Percentiles rank a stretch among this genome's conserved stretches.
Evolutionary conservation across 2,329 filamentous ascomycete genomes (phyloP).

Genomic region (Cladophialophora immunda): DNA sequence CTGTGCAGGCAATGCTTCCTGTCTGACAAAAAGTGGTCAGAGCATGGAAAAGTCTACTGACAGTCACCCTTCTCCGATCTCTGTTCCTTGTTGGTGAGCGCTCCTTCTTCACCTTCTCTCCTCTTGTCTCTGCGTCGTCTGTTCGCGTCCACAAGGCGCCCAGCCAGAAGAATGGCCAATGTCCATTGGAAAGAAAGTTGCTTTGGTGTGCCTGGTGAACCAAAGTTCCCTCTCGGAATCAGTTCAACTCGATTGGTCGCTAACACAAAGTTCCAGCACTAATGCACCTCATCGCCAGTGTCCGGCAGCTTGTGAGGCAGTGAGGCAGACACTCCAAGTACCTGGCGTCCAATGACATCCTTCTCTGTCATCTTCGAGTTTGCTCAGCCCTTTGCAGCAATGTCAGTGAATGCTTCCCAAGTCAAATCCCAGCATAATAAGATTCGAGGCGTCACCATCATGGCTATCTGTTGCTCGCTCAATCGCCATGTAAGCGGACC

Average conservation of each 20-base stretch:
- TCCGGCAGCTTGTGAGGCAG: slow-evolving; percentile 8
- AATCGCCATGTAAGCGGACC: not conserved
- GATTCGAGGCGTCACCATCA: slow-evolving; percentile 5
- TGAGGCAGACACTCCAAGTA: slow-evolving; percentile 12
- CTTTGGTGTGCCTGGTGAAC: slow-evolving; percentile 18
- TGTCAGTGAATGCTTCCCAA: not conserved
- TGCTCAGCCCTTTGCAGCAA: slow-evolving; percentile 14
- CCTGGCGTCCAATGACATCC: slow-evolving; percentile 4
- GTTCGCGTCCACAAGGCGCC: not conserved
- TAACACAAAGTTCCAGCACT: slow-evolving; percentile 18
- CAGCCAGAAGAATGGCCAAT: not conserved
- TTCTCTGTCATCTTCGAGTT: not conserved
- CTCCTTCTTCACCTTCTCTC: not conserved
- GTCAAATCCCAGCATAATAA: too few species aligned
- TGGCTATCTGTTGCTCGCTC: slow-evolving; percentile 1
- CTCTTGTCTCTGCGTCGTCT: not conserved
- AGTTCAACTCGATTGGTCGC: not conserved
- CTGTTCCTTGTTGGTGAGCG: not conserved
- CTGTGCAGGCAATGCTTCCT: not conserved
- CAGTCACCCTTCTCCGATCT: not conserved
- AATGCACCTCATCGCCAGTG: slow-evolving; percentile 21
- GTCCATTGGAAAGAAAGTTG: not conserved
- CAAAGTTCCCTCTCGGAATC: slow-evolving; percentile 12
- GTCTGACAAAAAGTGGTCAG: not conserved
- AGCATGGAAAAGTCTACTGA: not conserved